Evolutionary conservation across 139 green algal species (phyloP), one percentile per base, ranked within the genome.

Genomic region (Yamagishiella unicocca): DNA sequence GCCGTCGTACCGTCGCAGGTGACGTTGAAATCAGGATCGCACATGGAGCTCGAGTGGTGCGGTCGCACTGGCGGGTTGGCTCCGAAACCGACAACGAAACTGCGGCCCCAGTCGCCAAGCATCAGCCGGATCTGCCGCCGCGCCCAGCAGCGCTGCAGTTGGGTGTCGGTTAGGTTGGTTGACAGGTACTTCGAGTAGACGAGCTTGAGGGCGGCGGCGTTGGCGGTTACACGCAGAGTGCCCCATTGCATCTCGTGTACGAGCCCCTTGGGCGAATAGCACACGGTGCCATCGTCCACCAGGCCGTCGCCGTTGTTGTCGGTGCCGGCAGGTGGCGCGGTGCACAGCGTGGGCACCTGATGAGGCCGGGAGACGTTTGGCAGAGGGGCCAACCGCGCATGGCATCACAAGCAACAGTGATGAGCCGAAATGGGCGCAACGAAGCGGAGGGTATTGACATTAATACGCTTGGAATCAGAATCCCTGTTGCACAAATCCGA

Each of bases 51-150:
- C 2, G 27, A 55, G 54, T 83, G 76, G 54, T 83, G 76, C 7
- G 76, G 76, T 17, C 76, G 76, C 76, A 27, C 7, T 2, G 74
- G 74, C 14, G 74, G 74, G 74, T 53, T 71, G 53, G 25, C 29
- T 14, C 74, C 74, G 0, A 82, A 42, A 0, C 76, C 76, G 35
- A 83, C 76, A 35, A 83, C 76, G 54, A 72, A 83, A 54, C 76
- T 83, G 74, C 74, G 74, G 74, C 74, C 74, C 74, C 74, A 82
- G 74, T 82, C 74, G 46, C 74, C 74, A n/a, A 82, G 74, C 74
- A 82, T 82, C 14, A 82, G 74, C 14, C 74, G 74, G 31, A 82
- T 66, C 46, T 82, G 74, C 12, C 46, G 31, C 14, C 74, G 74
- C 74, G 74, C 45, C 74, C 74, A 82, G 74, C 74, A 82, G 31